Percentiles rank a stretch among this genome's conserved stretches.
phyloP scores from a whole-genome alignment of 768 basidiomycete species.

The Phaeotremella fagi region DNA sequence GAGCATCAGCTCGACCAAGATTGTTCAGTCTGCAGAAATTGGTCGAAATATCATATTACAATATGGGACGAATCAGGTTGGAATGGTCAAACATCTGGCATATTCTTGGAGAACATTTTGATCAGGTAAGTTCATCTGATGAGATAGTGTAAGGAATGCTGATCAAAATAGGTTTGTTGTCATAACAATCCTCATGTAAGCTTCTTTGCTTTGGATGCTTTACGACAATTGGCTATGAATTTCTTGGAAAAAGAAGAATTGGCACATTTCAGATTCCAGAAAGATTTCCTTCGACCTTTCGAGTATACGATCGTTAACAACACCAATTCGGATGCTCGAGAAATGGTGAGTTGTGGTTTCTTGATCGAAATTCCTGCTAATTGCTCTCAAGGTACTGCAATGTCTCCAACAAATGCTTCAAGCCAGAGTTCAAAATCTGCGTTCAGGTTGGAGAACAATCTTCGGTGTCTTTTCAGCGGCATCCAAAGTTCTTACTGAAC shows the following conservation, averaged over 20 bases:
- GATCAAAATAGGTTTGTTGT: constrained; percentile 73
- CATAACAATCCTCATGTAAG: constrained; percentile 95
- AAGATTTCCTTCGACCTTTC: constrained; percentile 96
- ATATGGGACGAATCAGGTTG: constrained; percentile 94
- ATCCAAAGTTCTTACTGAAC: constrained; percentile 88
- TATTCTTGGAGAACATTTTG: constrained; percentile 96
- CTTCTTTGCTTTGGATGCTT: constrained; percentile 92
- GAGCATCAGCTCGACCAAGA: constrained; percentile 85
- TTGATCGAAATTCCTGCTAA: constrained; percentile 4
- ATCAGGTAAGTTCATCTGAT: constrained; percentile 63
- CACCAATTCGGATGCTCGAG: constrained; percentile 87
- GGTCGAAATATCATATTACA: constrained; percentile 98
- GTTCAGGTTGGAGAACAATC: constrained; percentile 99
- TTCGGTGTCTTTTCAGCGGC: constrained; percentile 97
- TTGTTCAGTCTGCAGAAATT: constrained; percentile 96
- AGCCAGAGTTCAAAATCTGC: constrained; percentile 85
- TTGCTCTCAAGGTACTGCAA: constrained; percentile 71
- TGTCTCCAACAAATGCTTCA: constrained; percentile 99
- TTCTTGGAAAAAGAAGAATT: constrained; percentile 98
- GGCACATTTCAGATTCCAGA: constrained; percentile 97
- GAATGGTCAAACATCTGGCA: constrained; percentile 99
- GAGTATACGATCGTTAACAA: constrained; percentile 98
- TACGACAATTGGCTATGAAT: constrained; percentile 94
- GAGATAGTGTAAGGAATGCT: neutral
- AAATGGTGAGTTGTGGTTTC: constrained; percentile 63